Conservation (phyloP, 495 filamentous ascomycete genomes). For the Lasiosphaeriaceae sp. region DNA sequence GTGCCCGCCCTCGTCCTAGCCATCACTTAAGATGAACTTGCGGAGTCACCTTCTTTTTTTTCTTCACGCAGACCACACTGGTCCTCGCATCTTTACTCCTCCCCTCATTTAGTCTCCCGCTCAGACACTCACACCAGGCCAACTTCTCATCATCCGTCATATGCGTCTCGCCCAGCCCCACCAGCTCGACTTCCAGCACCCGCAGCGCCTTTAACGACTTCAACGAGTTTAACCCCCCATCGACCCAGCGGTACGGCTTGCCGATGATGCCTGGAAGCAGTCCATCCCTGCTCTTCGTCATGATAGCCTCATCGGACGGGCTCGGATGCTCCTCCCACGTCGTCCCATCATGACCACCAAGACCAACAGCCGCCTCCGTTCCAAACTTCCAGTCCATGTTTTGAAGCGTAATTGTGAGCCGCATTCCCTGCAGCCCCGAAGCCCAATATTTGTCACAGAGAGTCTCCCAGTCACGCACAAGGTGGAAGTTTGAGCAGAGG, state of each 20-base stretch:
- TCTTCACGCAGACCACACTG: conserved; percentile 7
- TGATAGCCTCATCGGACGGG: too few species aligned
- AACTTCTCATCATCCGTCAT: conserved; percentile 4
- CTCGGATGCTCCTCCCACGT: too few species aligned
- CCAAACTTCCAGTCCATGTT: too few species aligned
- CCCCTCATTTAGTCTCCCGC: not conserved
- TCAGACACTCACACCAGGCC: conserved; percentile 6
- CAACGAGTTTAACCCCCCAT: conserved; percentile 1
- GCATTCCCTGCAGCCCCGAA: conserved; percentile 21
- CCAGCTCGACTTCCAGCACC: conserved; percentile 15
- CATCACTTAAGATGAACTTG: too few species aligned
- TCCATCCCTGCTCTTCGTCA: conserved; percentile 1
- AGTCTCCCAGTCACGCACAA: conserved; percentile 24
- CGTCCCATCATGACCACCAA: too few species aligned
- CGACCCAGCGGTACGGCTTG: conserved; percentile 6
- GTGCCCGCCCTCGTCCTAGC: too few species aligned
- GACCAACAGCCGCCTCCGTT: not conserved
- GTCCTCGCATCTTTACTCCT: not conserved
- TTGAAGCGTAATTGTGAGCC: conserved; percentile 8
- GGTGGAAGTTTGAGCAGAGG: conserved; percentile 7
- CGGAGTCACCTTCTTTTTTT: not conserved
- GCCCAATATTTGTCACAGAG: conserved; percentile 29
- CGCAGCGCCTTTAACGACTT: conserved; percentile 7
- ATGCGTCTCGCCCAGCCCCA: not conserved
- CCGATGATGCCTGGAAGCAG: not conserved